These are phyloP conservation scores for Amphicarpaea edgeworthii DNA, from an alignment of 306 rosid genomes.

Conservation along the genomic window DNA sequence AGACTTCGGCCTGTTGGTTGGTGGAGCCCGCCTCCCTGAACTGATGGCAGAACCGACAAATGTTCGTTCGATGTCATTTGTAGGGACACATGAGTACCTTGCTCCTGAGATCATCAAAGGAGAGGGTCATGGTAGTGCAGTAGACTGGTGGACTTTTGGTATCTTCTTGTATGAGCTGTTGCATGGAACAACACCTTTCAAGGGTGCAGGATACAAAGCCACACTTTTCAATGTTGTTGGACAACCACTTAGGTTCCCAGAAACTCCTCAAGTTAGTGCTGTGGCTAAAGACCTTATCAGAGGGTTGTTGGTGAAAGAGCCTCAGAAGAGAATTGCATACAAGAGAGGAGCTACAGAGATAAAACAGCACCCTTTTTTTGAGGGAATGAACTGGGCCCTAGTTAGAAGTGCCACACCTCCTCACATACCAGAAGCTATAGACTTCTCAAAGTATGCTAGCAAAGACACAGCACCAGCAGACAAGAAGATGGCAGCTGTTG, in stretches of 20 bases:
- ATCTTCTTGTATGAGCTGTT: slow-evolving; percentile 86
- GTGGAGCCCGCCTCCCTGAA: slow-evolving; percentile 76
- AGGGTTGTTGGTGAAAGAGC: slow-evolving; percentile 85
- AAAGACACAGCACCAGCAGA: slow-evolving; percentile 51
- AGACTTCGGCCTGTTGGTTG: slow-evolving; percentile 71
- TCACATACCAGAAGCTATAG: slow-evolving; percentile 73
- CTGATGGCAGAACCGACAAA: slow-evolving; percentile 93
- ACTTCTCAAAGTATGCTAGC: slow-evolving; percentile 70
- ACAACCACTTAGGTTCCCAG: slow-evolving; percentile 87
- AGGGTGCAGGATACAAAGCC: slow-evolving; percentile 82
- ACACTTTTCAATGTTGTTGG: slow-evolving; percentile 88
- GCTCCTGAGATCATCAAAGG: slow-evolving; percentile 95
- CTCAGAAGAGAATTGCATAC: slow-evolving; percentile 82
- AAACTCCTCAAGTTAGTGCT: slow-evolving; percentile 63
- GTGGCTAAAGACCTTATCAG: slow-evolving; percentile 75
- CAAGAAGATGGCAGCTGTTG: slow-evolving; percentile 48
- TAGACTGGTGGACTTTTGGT: slow-evolving; percentile 98
- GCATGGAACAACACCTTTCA: slow-evolving; percentile 88
- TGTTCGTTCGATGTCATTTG: slow-evolving; percentile 94
- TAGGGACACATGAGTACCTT: slow-evolving; percentile 90
- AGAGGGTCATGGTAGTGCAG: slow-evolving; percentile 96
- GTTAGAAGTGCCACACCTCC: slow-evolving; percentile 90
- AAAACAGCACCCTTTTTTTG: slow-evolving; percentile 90
- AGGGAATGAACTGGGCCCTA: slow-evolving; percentile 93
- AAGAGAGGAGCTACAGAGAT: slow-evolving; percentile 90